Evolutionary conservation across 768 basidiomycete genomes (phyloP).

Genomic region (Auricularia auricula-judae): DNA sequence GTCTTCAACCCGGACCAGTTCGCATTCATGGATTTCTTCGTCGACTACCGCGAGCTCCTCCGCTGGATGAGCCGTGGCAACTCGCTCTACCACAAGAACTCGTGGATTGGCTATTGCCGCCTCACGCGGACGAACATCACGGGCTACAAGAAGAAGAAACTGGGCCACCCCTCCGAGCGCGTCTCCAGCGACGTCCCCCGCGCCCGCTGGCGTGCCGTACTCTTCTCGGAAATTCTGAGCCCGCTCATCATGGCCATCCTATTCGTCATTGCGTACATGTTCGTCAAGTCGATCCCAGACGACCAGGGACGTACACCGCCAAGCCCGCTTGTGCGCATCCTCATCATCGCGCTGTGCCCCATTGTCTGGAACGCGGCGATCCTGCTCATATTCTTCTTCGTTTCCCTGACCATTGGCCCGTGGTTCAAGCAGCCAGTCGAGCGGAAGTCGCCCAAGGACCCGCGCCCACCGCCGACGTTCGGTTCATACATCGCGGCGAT

Average conservation of each 20-base stretch:
- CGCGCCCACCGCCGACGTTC: conserved; percentile 30
- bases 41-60: conserved; percentile 96
- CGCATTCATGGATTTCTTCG: conserved; percentile 92
- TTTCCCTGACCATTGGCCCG: conserved; percentile 87
- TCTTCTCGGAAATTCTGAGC: conserved; percentile 74
- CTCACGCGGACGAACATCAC: conserved; percentile 95
- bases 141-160: conserved; percentile 97
- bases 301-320: conserved; percentile 50
- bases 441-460: background rate
- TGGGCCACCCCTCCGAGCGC: conserved; percentile 97
- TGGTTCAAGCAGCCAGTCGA: conserved; percentile 28
- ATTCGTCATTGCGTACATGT: conserved; percentile 82
- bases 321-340: conserved; percentile 84
- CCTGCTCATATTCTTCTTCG: conserved; percentile 74
- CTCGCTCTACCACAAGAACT: conserved; percentile 90
- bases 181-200: conserved; percentile 89
- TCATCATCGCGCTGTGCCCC: conserved; percentile 80
- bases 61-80: conserved; percentile 99
- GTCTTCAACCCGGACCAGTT: conserved; percentile 99
- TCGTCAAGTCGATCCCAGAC: conserved; percentile 83
- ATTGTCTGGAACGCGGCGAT: conserved; percentile 92
- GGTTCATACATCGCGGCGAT: conserved; percentile 86
- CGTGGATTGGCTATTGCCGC: conserved; percentile 99
- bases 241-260: conserved; percentile 67
- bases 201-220: conserved; percentile 74